Evolutionary conservation across 2,329 filamentous ascomycete species (phyloP).

Genomic region (Talaromyces sp.): DNA sequence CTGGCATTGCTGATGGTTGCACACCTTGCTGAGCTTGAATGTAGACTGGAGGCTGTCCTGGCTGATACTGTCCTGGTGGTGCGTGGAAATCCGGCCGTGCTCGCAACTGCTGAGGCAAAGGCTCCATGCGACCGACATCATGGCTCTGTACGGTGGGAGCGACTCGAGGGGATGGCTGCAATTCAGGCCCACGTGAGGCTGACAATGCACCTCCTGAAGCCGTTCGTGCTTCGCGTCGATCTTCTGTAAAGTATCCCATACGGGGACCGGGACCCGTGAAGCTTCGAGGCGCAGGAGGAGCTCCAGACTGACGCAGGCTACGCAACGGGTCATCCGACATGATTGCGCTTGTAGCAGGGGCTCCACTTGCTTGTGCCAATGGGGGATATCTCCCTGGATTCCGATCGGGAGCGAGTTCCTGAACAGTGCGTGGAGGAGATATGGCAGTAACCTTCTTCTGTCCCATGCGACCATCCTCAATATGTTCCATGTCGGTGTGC

Average conservation of each 20-base stretch:
- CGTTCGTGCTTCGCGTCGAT: conserved; percentile 28
- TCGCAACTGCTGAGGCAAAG: conserved; percentile 29
- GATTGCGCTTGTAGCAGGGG: conserved; percentile 28
- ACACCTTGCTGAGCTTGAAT: conserved; percentile 17
- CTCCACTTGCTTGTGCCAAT: conserved; percentile 40
- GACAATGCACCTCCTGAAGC: conserved; percentile 22
- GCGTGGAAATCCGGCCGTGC: conserved; percentile 21
- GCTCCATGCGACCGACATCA: conserved; percentile 38
- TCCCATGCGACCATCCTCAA: conserved; percentile 31
- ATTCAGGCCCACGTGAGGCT: conserved; percentile 29
- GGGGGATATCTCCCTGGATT: conserved; percentile 37
- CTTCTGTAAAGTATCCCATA: conserved; percentile 47
- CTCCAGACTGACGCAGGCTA: conserved; percentile 32
- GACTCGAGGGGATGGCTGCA: conserved; percentile 33
- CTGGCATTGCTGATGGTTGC: conserved; percentile 29
- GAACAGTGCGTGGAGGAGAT: conserved; percentile 28
- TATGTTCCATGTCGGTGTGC: conserved; percentile 41
- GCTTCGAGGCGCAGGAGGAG: conserved; percentile 30
- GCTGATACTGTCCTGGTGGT: conserved; percentile 26
- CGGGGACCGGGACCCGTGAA: conserved; percentile 46
- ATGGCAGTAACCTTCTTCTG: conserved; percentile 33
- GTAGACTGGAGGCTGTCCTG: conserved; percentile 24
- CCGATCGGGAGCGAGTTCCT: conserved; percentile 38
- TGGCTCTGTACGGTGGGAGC: conserved; percentile 27
- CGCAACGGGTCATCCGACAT: conserved; percentile 36